Evolutionary conservation across 257 asterid species (phyloP).

Genomic region (Hygrophila difformis): DNA sequence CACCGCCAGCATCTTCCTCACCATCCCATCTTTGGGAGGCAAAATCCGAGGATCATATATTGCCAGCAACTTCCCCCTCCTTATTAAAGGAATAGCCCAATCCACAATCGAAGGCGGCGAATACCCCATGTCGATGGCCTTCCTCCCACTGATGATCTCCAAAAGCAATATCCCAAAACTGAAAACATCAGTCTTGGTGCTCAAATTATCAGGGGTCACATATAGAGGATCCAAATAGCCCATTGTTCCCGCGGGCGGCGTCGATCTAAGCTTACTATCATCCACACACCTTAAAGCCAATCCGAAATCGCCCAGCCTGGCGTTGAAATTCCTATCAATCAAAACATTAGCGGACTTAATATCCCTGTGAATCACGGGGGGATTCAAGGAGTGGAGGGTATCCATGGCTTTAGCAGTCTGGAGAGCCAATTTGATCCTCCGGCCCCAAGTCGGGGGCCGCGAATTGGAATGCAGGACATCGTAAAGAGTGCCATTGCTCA

Average conservation of each 20-base stretch:
- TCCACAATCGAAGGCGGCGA: slow-evolving; percentile 83
- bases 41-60: slow-evolving; percentile 57
- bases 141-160: slow-evolving; percentile 88
- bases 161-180: slow-evolving; percentile 77
- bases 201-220: slow-evolving; percentile 78
- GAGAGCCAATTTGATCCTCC: slow-evolving; percentile 66
- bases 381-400: slow-evolving; percentile 47
- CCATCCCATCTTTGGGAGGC: slow-evolving; percentile 58
- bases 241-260: slow-evolving; percentile 98
- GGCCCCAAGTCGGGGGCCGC: slow-evolving; percentile 62
- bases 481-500: slow-evolving; percentile 78
- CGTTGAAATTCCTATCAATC: slow-evolving; percentile 65
- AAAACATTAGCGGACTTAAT: slow-evolving; percentile 81
- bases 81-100: slow-evolving; percentile 89
- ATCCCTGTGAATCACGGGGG: slow-evolving; percentile 78
- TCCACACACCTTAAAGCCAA: slow-evolving; percentile 71
- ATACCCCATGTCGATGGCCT: slow-evolving; percentile 71
- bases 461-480: slow-evolving; percentile 54
- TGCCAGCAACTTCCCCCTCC: slow-evolving; percentile 55
- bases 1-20: slow-evolving; percentile 73
- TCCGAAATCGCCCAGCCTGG: slow-evolving; percentile 88
- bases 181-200: slow-evolving; percentile 80
- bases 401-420: slow-evolving; percentile 84
- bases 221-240: slow-evolving; percentile 90
- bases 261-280: slow-evolving; percentile 56